Conservation (phyloP, 2,329 filamentous ascomycete genomes). For the Nigrospora osmanthi region DNA sequence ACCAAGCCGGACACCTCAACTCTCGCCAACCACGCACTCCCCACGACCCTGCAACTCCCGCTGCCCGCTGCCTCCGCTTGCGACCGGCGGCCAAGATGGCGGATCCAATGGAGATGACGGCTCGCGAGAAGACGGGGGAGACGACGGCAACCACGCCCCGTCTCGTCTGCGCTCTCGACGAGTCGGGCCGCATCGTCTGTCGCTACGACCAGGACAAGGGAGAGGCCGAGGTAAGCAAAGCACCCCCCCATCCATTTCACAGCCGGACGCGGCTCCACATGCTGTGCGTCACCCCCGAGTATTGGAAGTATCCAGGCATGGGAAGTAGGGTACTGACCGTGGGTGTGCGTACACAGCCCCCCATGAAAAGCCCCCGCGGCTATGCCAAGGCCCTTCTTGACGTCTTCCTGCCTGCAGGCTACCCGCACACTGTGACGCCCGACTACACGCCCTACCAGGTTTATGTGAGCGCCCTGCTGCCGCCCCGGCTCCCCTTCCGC, state of each 20-base stretch:
- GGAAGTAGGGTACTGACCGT: background rate
- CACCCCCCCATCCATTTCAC: constrained; percentile 6
- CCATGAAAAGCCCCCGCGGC: constrained; percentile 11
- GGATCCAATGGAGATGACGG: background rate
- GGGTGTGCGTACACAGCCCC: constrained; percentile 1
- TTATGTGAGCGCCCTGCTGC: constrained; percentile 26
- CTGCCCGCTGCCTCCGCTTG: background rate
- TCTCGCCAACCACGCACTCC: background rate
- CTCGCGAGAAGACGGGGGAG: background rate
- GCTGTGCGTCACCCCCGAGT: background rate
- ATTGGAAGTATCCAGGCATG: no score
- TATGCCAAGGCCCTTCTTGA: constrained; percentile 41
- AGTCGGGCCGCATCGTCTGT: constrained; percentile 14
- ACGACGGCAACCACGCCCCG: constrained; percentile 4
- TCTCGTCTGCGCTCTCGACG: constrained; percentile 15
- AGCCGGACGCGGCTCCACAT: background rate
- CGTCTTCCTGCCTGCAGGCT: constrained; percentile 82
- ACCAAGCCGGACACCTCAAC: background rate
- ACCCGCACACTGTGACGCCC: constrained; percentile 73
- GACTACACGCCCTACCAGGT: constrained; percentile 73
- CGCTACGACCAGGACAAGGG: constrained; percentile 49
- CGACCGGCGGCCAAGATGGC: background rate
- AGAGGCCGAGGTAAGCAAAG: constrained; percentile 30
- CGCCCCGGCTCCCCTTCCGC: background rate
- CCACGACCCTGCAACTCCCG: background rate